Evolutionary conservation across 2,329 filamentous ascomycete genomes (phyloP), one percentile per base, ranked within the genome.

Genomic region (Fusarium musae): DNA sequence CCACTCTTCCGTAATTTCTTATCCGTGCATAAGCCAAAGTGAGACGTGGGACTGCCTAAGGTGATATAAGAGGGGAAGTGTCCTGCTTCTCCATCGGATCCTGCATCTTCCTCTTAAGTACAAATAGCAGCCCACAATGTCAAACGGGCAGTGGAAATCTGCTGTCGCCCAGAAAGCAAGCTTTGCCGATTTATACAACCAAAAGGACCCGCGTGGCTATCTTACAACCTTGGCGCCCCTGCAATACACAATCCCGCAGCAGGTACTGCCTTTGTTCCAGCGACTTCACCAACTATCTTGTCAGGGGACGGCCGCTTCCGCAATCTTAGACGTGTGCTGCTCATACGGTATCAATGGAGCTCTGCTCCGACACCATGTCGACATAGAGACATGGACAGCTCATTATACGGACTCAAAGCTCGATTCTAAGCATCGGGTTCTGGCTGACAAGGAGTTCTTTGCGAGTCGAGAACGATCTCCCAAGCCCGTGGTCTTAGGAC

Each of bases 281-380:
- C 23, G 17, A 4, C n/a, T 64, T 1, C 11, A 52, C 13, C 13
- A 28, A 19, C 1, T 52, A 0, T 37, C 37, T 5, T 19, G 17
- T 4, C 11, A 1, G 5, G 17, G 6, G 3, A 32, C 3, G 4
- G 2, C 4, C 2, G 6, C n/a, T 6, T n/a, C 37, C 1, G 11
- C n/a, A 8, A 63, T 53, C 3, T 26, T 64, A 4, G 61, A 39
- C 6, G 5, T 64, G 2, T 53, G 58, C 17, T 64, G 26, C 17
- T 63, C 44, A 15, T 64, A 64, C 6, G 32, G 58, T 0, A 64
- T 63, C 17, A 64, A 28, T 7, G 58, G 37, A 36, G 37, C 21
- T 1, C 5, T 44, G 1, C 26, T 64, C 9, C 30, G 16, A 10
- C 26, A 63, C 2, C 6, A 63, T 13, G 4, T 63, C 1, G 9